Conservation (phyloP, 1,139 yeast genomes). For the Candida glucosophila region DNA sequence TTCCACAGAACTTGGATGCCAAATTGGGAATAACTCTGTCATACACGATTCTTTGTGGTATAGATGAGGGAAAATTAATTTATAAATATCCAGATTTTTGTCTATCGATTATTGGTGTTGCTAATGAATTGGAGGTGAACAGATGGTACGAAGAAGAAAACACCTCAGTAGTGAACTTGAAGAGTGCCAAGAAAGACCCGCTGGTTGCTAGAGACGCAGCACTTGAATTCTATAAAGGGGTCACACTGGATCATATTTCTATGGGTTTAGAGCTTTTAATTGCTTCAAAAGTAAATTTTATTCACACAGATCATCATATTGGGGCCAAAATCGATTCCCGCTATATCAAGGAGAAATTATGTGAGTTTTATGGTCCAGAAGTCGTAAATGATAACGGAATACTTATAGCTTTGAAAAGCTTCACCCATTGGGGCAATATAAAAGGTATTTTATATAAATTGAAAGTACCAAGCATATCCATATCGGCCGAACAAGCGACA, state of each 20-base stretch:
- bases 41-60: slow-evolving; percentile 30
- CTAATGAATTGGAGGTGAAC: slow-evolving; percentile 39
- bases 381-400: slow-evolving; percentile 35
- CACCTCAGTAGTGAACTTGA: slow-evolving; percentile 32
- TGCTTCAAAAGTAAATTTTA: slow-evolving; percentile 43
- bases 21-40: slow-evolving; percentile 35
- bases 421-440: slow-evolving; percentile 51
- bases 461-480: slow-evolving; percentile 31
- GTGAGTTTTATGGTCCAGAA: slow-evolving; percentile 32
- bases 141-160: slow-evolving; percentile 44
- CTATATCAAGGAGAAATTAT: slow-evolving; percentile 32
- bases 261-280: slow-evolving; percentile 37
- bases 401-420: slow-evolving; percentile 41
- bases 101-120: slow-evolving; percentile 41
- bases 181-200: slow-evolving; percentile 25
- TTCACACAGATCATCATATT: slow-evolving; percentile 51
- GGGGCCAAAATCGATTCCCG: slow-evolving; percentile 42
- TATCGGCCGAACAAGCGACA: slow-evolving; percentile 19
- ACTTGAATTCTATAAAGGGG: slow-evolving; percentile 15
- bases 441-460: slow-evolving; percentile 38
- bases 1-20: slow-evolving; percentile 24
- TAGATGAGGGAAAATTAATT: slow-evolving; percentile 29
- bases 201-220: slow-evolving; percentile 20
- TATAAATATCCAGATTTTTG: slow-evolving; percentile 33
- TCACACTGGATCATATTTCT: slow-evolving; percentile 23